Conservation (phyloP, 2,329 filamentous ascomycete species). For the Fonsecaea erecta region DNA sequence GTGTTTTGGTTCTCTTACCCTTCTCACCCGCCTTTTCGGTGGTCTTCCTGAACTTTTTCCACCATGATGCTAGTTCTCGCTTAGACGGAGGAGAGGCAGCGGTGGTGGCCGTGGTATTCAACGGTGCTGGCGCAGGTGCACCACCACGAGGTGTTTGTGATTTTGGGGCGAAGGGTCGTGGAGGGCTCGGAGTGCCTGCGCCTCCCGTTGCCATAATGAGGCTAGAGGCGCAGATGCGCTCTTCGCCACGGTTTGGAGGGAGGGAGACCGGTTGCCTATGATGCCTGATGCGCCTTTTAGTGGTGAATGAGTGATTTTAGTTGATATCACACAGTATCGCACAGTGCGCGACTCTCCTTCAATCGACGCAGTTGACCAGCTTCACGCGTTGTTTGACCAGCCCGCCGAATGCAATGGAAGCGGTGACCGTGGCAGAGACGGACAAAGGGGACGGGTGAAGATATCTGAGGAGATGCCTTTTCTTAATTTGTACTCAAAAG, state of each 20-base stretch:
- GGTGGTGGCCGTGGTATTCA: no score
- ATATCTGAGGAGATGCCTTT: not conserved
- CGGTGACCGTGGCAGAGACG: not conserved
- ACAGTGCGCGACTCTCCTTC: slow-evolving; percentile 1
- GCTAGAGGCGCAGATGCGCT: slow-evolving; percentile 31
- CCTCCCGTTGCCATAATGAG: slow-evolving; percentile 35
- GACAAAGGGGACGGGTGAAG: not conserved
- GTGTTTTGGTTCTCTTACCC: slow-evolving; percentile 51
- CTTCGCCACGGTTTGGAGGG: slow-evolving; percentile 9
- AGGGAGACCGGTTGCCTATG: not conserved
- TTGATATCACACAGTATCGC: not conserved
- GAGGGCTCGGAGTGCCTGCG: slow-evolving; percentile 25
- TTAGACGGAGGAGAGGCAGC: slow-evolving; percentile 76
- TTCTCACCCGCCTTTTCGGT: slow-evolving; percentile 67
- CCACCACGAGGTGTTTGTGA: slow-evolving; percentile 38
- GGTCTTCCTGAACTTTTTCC: slow-evolving; percentile 88
- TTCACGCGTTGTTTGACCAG: not conserved
- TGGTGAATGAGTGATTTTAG: slow-evolving; percentile 6
- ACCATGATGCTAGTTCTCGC: slow-evolving; percentile 92
- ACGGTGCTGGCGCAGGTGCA: slow-evolving; percentile 50
- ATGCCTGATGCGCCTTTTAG: slow-evolving; percentile 7
- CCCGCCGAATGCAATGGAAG: not conserved
- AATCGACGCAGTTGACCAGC: not conserved
- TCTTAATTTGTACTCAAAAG: not conserved
- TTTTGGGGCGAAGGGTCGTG: slow-evolving; percentile 27